phyloP scores from a whole-genome alignment of 2,329 filamentous ascomycete genomes.

The Epicoccum nigrum region DNA sequence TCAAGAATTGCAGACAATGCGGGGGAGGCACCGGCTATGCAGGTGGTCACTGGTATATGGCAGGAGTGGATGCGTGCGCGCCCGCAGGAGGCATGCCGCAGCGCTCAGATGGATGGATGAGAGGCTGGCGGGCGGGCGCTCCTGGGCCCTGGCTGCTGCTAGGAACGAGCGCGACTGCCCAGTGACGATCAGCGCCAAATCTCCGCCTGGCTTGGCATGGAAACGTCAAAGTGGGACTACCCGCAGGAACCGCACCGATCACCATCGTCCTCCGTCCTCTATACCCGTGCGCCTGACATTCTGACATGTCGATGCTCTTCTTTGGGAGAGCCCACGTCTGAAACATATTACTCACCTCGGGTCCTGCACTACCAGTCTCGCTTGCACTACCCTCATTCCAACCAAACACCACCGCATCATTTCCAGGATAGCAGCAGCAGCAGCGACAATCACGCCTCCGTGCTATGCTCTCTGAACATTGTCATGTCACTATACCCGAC shows the following conservation, averaged over 20 bases:
- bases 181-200: slow-evolving; percentile 22
- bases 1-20: slow-evolving; percentile 5
- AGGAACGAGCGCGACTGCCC: slow-evolving; percentile 12
- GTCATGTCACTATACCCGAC: neutral
- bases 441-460: neutral
- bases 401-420: neutral
- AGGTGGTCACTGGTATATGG: slow-evolving; percentile 6
- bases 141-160: slow-evolving; percentile 5
- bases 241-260: slow-evolving; percentile 15
- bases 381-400: slow-evolving; percentile 5
- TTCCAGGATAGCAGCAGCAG: neutral
- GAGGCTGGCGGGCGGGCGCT: slow-evolving; percentile 29
- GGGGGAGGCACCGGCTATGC: slow-evolving; percentile 8
- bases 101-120: slow-evolving; percentile 12
- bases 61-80: slow-evolving; percentile 11
- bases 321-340: slow-evolving; percentile 5
- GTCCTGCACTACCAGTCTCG: neutral
- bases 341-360: slow-evolving; percentile 10
- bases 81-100: slow-evolving; percentile 22
- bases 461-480: no score
- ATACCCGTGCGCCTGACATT: slow-evolving; percentile 19
- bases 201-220: slow-evolving; percentile 23
- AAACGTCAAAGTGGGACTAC: neutral
- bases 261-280: slow-evolving; percentile 2
- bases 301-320: slow-evolving; percentile 4